Evolutionary conservation across 78 protist genomes (phyloP), one percentile per base, ranked within the genome.

Genomic region (Dictyostelium citrinum): DNA sequence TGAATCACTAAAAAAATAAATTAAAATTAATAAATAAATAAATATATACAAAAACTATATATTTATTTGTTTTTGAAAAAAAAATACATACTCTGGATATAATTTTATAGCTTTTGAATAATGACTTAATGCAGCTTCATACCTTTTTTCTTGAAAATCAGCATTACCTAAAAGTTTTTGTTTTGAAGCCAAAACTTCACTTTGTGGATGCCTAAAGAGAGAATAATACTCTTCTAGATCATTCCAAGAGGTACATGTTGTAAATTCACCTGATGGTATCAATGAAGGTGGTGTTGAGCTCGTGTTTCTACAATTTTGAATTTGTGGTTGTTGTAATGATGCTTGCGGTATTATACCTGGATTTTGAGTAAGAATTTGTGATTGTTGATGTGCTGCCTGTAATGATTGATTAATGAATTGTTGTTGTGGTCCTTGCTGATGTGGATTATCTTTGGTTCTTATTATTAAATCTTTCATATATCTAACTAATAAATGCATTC

Each of bases 61-160:
- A 70, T 33, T 17, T 1, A 2, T 71, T 35, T 11, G 1, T 11
- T 11, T 16, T 27, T 35, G 0, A 17, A 4, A 33, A 12, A 16
- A 12, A 71, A 29, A 16, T 33, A 84, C 82, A 16, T 84, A 84
- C 91, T 74, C 80, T 78, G 93, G 93, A 58, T 79, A 68, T n/a
- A 88, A 49, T 67, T 78, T 88, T 33, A 88, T 88, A 27, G 93
- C 93, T 68, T 88, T 88, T 16, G 86, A 77, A 67, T 88, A 88
- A 60, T 88, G 93, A 14, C 82, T 77, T 2, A 88, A 12, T 7
- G 93, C 93, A 29, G 93, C 68, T 16, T 77, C 14, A 35, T 68
- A 88, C 37, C 80, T 78, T 68, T 68, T 76, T 17, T 37, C 61
- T 78, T 88, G 93, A 67, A 51, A 88, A 35, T 88, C 85, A 2